Evolutionary conservation across 2,329 filamentous ascomycete genomes (phyloP), one percentile per base, ranked within the genome.

Genomic region (Calonectria hongkongensis): DNA sequence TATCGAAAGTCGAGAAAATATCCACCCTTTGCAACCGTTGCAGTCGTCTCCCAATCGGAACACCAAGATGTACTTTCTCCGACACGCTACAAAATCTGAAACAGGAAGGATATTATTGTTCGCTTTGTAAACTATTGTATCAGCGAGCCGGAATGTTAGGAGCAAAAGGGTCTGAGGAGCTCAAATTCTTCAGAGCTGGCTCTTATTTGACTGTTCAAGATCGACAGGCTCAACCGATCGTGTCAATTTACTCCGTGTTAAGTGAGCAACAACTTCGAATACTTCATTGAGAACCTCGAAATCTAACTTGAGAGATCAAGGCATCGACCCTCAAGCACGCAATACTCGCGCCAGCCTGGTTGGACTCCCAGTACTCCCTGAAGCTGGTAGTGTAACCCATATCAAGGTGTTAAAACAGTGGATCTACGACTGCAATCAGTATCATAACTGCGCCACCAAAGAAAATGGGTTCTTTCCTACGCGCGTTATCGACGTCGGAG

Each of bases 121-220:
- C n/a, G 1, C 21, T 60, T 12, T 60, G 54, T 25, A 41, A 27
- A 2, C 36, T 60, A 1, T 16, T 60, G 7, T 16, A 60, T 18
- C n/a, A 41, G 13, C 21, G 8, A 41, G 21, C 27, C 6, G 15
- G 6, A 18, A 41, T 5, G n/a, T 16, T n/a, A 9, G 18, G 4
- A 36, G 25, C 10, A 4, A 13, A 16, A 2, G 4, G 18, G 16
- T 10, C 13, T 18, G 27, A 51, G 6, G 33, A 60, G 5, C 15
- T 60, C 21, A 41, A 16, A 2, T 60, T 60, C 33, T 41, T 28
- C 5, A 60, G 54, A 60, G 54, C 33, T 1, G 54, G 54, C 8
- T 60, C 54, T 39, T 60, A 60, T 25, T 7, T 60, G 33, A 41
- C 54, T 4, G 33, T 25, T 18, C 54, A 60, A 18, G 33, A 60